phyloP scores from a whole-genome alignment of 2,329 filamentous ascomycete genomes.

The Fusarium xyrophilum region DNA sequence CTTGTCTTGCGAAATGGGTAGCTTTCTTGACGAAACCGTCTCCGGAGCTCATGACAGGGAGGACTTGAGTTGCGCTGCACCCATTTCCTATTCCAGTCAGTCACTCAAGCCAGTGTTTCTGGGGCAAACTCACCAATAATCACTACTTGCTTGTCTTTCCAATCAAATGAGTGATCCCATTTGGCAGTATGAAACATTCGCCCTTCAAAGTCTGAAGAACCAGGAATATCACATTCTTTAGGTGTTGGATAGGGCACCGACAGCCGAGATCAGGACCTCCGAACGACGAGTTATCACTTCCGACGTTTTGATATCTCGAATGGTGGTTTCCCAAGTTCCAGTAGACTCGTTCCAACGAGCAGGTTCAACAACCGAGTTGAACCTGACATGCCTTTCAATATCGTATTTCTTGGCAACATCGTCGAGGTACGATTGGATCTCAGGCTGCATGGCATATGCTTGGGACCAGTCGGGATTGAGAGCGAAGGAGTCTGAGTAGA shows the following conservation, averaged over 20 bases:
- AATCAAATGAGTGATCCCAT: constrained; percentile 41
- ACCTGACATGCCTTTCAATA: constrained; percentile 30
- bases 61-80: constrained; percentile 40
- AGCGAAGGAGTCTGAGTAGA: constrained; percentile 42
- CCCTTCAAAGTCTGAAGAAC: constrained; percentile 29
- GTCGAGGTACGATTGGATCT: constrained; percentile 39
- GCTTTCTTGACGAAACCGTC: constrained; percentile 46
- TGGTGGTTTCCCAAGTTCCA: constrained; percentile 28
- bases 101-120: rapidly evolving
- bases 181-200: constrained; percentile 37
- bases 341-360: constrained; percentile 35
- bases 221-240: constrained; percentile 33
- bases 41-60: constrained; percentile 35
- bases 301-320: constrained; percentile 18
- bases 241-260: constrained; percentile 36
- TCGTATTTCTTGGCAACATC: constrained; percentile 28
- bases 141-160: constrained; percentile 34
- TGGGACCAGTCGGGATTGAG: constrained; percentile 41
- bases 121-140: constrained; percentile 25
- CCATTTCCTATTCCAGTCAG: constrained; percentile 31
- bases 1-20: constrained; percentile 57
- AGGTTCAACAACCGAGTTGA: constrained; percentile 30
- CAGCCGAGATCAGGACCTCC: constrained; percentile 38
- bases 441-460: constrained; percentile 38
- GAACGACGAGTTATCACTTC: neutral